phyloP scores from a whole-genome alignment of 371 early-diverging fungal genomes.

The Mucor ambiguus region DNA sequence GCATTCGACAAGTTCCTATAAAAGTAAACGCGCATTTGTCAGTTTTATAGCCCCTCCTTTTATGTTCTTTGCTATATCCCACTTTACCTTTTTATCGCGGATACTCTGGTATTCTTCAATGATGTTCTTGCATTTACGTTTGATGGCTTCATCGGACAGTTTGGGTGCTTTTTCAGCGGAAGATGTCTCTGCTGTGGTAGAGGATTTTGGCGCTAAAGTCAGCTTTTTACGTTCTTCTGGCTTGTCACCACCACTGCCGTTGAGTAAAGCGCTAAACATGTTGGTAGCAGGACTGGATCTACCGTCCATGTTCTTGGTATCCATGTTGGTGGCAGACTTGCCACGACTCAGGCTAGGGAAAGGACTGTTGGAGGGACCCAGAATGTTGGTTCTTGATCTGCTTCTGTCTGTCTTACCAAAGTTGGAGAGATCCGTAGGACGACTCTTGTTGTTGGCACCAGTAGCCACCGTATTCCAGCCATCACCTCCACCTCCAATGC shows the following conservation, averaged over 20 bases:
- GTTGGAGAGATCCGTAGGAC: conserved; percentile 69
- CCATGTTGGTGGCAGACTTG: conserved; percentile 33
- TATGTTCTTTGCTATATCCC: background rate
- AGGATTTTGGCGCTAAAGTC: conserved; percentile 34
- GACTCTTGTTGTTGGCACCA: conserved; percentile 44
- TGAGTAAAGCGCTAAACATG: conserved; percentile 59
- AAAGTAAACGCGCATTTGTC: background rate
- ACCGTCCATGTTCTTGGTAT: conserved; percentile 32
- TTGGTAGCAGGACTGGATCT: conserved; percentile 50
- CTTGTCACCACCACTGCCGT: conserved; percentile 26
- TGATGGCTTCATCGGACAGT: conserved; percentile 52
- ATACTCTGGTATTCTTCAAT: conserved; percentile 70
- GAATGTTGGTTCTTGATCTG: conserved; percentile 54
- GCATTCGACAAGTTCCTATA: conserved; percentile 60
- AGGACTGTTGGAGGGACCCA: conserved; percentile 65
- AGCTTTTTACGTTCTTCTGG: conserved; percentile 42
- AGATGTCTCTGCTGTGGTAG: background rate
- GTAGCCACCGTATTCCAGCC: conserved; percentile 75
- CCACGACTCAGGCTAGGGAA: conserved; percentile 52
- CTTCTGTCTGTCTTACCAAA: conserved; percentile 81
- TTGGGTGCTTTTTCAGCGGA: conserved; percentile 28
- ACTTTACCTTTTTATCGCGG: conserved; percentile 50
- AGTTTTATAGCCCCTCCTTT: background rate
- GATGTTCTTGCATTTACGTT: conserved; percentile 69
- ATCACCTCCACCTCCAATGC: conserved; percentile 39